Evolutionary conservation across 768 basidiomycete genomes (phyloP).

Genomic region (Russula abietina): DNA sequence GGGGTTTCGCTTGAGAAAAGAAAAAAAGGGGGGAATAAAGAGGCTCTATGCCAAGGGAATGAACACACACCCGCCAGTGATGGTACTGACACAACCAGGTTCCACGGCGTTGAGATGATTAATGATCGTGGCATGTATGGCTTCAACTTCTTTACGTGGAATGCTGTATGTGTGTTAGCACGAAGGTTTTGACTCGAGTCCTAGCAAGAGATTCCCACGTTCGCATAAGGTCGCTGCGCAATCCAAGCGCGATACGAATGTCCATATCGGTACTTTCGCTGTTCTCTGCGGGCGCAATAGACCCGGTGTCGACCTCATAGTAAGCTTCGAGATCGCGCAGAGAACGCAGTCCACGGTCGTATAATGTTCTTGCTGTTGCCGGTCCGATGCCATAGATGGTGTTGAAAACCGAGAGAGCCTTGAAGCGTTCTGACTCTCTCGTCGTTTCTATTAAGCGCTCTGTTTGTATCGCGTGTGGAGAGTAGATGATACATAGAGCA

Average conservation of each 20-base stretch:
- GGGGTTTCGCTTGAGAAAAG: not conserved
- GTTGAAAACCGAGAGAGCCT: slow-evolving; percentile 50
- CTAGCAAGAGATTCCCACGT: slow-evolving; percentile 33
- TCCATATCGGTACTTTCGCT: slow-evolving; percentile 23
- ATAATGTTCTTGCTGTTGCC: slow-evolving; percentile 58
- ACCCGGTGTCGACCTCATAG: slow-evolving; percentile 42
- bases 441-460: slow-evolving; percentile 39
- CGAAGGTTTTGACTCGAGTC: not conserved
- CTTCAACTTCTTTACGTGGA: slow-evolving; percentile 67
- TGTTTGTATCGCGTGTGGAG: not conserved
- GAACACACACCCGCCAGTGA: slow-evolving; percentile 65
- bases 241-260: slow-evolving; percentile 53
- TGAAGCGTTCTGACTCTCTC: slow-evolving; percentile 45
- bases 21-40: no score
- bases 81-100: slow-evolving; percentile 63
- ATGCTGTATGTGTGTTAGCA: slow-evolving; percentile 42
- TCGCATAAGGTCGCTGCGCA: slow-evolving; percentile 50
- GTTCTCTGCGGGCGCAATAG: slow-evolving; percentile 22
- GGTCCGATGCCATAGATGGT: slow-evolving; percentile 72
- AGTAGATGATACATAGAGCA: not conserved
- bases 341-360: slow-evolving; percentile 58
- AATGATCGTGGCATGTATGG: slow-evolving; percentile 65
- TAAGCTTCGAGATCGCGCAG: slow-evolving; percentile 63
- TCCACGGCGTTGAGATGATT: slow-evolving; percentile 56
- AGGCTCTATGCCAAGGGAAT: not conserved